A percentile compares a stretch with the other conserved stretches of the same genome.
These are phyloP conservation scores for Aspergillus amoenus DNA, from an alignment of 2,329 filamentous ascomycete genomes.

Conservation along the genomic window DNA sequence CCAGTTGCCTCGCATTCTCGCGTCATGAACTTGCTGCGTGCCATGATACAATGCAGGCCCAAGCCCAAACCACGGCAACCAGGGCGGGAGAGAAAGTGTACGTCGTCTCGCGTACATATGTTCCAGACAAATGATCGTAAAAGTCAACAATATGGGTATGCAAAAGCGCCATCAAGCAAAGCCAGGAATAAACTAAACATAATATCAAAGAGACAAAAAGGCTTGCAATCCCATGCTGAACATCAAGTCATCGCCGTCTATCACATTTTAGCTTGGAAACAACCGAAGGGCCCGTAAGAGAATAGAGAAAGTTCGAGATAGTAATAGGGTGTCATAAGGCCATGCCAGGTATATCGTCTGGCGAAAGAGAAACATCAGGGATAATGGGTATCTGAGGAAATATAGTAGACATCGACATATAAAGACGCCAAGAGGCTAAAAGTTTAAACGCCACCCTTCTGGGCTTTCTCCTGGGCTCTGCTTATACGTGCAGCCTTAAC, in stretches of 20 bases:
- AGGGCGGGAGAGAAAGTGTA: neutral
- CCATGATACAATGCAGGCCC: neutral
- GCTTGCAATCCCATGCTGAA: slow-evolving; percentile 5
- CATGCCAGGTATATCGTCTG: slow-evolving; percentile 18
- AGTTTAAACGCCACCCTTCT: slow-evolving; percentile 53
- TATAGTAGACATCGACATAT: slow-evolving; percentile 29
- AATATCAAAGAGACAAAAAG: slow-evolving; percentile 4
- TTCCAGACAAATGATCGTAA: slow-evolving; percentile 8
- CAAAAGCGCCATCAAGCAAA: slow-evolving; percentile 11
- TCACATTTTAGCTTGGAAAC: slow-evolving; percentile 17
- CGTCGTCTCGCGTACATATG: neutral
- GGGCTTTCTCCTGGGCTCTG: slow-evolving; percentile 78
- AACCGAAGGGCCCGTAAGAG: slow-evolving; percentile 9
- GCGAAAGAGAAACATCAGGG: slow-evolving; percentile 21
- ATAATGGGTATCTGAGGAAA: slow-evolving; percentile 30
- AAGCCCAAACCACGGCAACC: slow-evolving; percentile 1
- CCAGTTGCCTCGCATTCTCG: neutral
- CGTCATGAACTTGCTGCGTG: neutral
- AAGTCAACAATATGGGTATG: slow-evolving; percentile 10
- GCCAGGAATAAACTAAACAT: slow-evolving; percentile 15
- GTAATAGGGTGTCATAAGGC: slow-evolving; percentile 19
- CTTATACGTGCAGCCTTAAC: slow-evolving; percentile 83
- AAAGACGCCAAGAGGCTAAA: slow-evolving; percentile 23
- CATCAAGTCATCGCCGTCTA: slow-evolving; percentile 28
- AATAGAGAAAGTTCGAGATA: slow-evolving; percentile 7